Conservation (phyloP, 2,329 filamentous ascomycete species). For the Exutisphaerella laricina region DNA sequence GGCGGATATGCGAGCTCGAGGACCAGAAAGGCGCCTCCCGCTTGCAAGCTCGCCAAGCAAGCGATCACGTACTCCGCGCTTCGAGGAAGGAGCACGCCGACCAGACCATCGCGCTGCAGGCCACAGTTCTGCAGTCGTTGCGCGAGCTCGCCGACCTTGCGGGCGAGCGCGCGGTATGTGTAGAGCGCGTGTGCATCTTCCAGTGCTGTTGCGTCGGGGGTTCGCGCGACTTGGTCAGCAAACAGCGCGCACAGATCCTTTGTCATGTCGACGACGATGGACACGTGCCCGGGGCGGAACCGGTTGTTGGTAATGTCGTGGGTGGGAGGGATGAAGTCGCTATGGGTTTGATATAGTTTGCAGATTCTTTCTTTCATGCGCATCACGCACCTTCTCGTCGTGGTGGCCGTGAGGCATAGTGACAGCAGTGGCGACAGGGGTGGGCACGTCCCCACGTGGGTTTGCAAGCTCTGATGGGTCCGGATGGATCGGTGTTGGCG, state of each 20-base stretch:
- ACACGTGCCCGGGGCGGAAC: slow-evolving; percentile 42
- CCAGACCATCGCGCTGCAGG: slow-evolving; percentile 66
- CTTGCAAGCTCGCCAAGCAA: slow-evolving; percentile 69
- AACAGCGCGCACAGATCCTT: slow-evolving; percentile 72
- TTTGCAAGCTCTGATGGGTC: not conserved
- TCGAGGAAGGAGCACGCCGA: slow-evolving; percentile 68
- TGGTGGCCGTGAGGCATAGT: not conserved
- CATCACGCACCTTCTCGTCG: not conserved
- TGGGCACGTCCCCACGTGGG: not conserved
- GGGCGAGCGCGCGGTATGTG: slow-evolving; percentile 68
- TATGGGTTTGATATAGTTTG: not conserved
- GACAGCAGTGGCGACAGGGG: slow-evolving; percentile 5
- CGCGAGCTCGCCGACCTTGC: slow-evolving; percentile 60
- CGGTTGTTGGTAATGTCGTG: not conserved
- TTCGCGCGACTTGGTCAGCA: slow-evolving; percentile 59
- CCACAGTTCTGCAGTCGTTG: slow-evolving; percentile 59
- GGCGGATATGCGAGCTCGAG: slow-evolving; percentile 74
- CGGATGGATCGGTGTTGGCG: not conserved
- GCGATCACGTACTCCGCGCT: slow-evolving; percentile 76
- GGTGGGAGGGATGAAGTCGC: too few species aligned
- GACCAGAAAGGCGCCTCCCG: slow-evolving; percentile 74
- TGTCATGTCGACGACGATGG: slow-evolving; percentile 61
- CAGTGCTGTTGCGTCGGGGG: slow-evolving; percentile 64
- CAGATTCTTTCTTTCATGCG: not conserved
- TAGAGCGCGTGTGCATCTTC: slow-evolving; percentile 63